Conservation (phyloP, 1,284 basidiomycete species). For the Ceratobasidium sp. region DNA sequence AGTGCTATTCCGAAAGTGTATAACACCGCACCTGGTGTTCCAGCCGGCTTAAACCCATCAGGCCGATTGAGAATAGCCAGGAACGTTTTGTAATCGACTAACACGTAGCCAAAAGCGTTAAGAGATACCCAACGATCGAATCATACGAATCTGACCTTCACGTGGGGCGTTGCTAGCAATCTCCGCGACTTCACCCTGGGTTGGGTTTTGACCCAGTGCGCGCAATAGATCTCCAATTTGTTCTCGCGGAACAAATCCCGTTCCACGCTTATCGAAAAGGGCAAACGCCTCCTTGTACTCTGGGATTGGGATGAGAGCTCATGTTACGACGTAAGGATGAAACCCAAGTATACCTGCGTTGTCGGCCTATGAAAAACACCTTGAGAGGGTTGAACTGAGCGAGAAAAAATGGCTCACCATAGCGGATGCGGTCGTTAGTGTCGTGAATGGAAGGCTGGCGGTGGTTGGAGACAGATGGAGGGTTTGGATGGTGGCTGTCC, state of each 20-base stretch:
- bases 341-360: constrained; percentile 8
- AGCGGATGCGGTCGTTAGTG: background rate
- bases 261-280: constrained; percentile 96
- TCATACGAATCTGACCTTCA: constrained; percentile 65
- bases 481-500: constrained; percentile 4
- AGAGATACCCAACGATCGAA: constrained; percentile 49
- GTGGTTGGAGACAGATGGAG: constrained; percentile 2
- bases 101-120: background rate
- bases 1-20: too few species aligned
- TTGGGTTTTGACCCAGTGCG: constrained; percentile 97
- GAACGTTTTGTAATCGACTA: constrained; percentile 91
- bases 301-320: constrained; percentile 46
- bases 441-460: constrained; percentile 7
- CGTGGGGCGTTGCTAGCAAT: constrained; percentile 76
- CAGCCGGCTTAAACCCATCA: constrained; percentile 96
- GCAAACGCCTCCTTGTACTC: constrained; percentile 98
- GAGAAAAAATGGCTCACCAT: background rate
- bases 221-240: constrained; percentile 94
- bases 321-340: background rate
- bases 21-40: constrained; percentile 77
- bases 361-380: constrained; percentile 11
- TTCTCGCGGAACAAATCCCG: constrained; percentile 86
- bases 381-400: background rate
- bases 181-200: constrained; percentile 92
- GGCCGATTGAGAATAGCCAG: constrained; percentile 91